A percentile compares a stretch with the other conserved stretches of the same genome.
phyloP scores from a whole-genome alignment of 805 yeast genomes.

The Wickerhamomyces queroliae region DNA sequence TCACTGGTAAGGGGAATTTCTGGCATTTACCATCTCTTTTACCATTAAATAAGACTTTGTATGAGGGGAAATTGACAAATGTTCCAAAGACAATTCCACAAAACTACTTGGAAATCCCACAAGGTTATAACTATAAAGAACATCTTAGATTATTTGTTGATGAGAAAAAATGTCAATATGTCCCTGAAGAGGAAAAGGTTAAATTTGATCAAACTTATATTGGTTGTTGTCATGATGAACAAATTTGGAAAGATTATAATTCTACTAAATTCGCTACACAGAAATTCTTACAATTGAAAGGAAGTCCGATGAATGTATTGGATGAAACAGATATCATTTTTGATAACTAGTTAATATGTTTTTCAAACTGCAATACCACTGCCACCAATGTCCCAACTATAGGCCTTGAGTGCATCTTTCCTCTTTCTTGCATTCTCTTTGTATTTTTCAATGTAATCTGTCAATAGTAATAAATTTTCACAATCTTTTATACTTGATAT shows the following conservation, averaged over 20 bases:
- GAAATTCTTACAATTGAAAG: slow-evolving; percentile 12
- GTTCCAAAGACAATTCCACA: slow-evolving; percentile 36
- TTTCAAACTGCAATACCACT: slow-evolving; percentile 27
- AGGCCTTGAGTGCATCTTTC: slow-evolving; percentile 25
- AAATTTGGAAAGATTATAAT: slow-evolving; percentile 33
- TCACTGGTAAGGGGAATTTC: slow-evolving; percentile 38
- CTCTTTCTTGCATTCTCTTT: slow-evolving; percentile 19
- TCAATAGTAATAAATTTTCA: slow-evolving; percentile 16
- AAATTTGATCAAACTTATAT: slow-evolving; percentile 29
- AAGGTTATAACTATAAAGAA: slow-evolving; percentile 25
- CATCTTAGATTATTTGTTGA: slow-evolving; percentile 34
- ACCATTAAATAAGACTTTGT: slow-evolving; percentile 47
- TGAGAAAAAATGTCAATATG: slow-evolving; percentile 30
- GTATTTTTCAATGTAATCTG: slow-evolving; percentile 15
- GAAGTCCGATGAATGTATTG: slow-evolving; percentile 13
- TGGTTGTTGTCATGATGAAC: slow-evolving; percentile 35
- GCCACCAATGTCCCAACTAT: slow-evolving; percentile 32
- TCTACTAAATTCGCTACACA: slow-evolving; percentile 23
- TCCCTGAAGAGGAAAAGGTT: slow-evolving; percentile 34
- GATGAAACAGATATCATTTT: slow-evolving; percentile 18
- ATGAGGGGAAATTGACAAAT: slow-evolving; percentile 50
- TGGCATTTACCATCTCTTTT: slow-evolving; percentile 41
- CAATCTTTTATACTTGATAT: slow-evolving; percentile 18
- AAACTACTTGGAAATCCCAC: slow-evolving; percentile 30
- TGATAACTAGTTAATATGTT: background rate